Percentiles rank a stretch among this genome's conserved stretches.
Conservation (phyloP, 2,329 filamentous ascomycete genomes). For the Exserohilum rostratum region DNA sequence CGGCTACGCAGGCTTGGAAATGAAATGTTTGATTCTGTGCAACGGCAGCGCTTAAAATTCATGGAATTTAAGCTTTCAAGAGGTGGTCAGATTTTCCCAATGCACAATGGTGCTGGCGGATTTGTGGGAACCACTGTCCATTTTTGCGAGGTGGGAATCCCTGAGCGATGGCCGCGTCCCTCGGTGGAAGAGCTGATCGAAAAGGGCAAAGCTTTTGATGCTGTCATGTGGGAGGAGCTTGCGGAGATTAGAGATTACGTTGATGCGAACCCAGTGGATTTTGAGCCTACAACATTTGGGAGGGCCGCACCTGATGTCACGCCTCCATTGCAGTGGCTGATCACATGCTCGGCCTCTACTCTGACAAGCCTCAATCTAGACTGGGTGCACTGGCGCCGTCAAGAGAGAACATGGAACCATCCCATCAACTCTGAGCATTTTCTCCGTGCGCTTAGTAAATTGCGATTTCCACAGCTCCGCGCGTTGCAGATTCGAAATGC, state of each 20-base stretch:
- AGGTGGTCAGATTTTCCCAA: slow-evolving; percentile 31
- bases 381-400: slow-evolving; percentile 43
- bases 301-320: slow-evolving; percentile 10
- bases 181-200: slow-evolving; percentile 19
- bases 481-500: slow-evolving; percentile 56
- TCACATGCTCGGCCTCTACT: slow-evolving; percentile 28
- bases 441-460: slow-evolving; percentile 38
- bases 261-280: slow-evolving; percentile 15
- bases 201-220: slow-evolving; percentile 32
- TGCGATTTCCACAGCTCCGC: slow-evolving; percentile 52
- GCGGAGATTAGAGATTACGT: slow-evolving; percentile 33
- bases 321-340: slow-evolving; percentile 24
- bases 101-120: slow-evolving; percentile 43
- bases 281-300: not conserved
- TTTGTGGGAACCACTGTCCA: slow-evolving; percentile 40
- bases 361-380: slow-evolving; percentile 45
- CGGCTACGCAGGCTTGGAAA: slow-evolving; percentile 51
- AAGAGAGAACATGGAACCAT: slow-evolving; percentile 16
- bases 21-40: slow-evolving; percentile 15
- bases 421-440: slow-evolving; percentile 13
- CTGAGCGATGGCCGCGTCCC: slow-evolving; percentile 5
- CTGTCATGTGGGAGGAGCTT: slow-evolving; percentile 33
- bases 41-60: slow-evolving; percentile 25
- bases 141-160: slow-evolving; percentile 16
- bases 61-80: slow-evolving; percentile 36